Evolutionary conservation across 352 stramenopile species (phyloP).

Genomic region (Plasmopara halstedii): DNA sequence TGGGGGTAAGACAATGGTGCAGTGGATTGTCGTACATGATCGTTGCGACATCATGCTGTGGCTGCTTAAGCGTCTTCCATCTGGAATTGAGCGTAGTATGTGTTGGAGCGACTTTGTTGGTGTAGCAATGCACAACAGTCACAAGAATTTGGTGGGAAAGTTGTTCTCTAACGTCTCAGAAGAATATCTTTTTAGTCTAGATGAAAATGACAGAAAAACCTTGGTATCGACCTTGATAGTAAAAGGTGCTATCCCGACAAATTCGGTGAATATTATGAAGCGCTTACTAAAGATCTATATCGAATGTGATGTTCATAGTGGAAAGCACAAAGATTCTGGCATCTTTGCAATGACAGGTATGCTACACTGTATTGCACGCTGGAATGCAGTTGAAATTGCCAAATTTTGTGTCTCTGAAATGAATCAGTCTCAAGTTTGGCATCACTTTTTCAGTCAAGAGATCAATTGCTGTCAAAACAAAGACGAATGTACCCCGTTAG

Average conservation of each 20-base stretch:
- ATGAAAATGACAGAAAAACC: neutral
- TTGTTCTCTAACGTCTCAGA: conserved; percentile 9
- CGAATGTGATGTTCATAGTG: no score
- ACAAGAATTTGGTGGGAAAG: conserved; percentile 1
- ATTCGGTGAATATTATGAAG: conserved; percentile 5
- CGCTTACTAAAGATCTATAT: conserved; percentile 1
- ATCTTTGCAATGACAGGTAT: conserved; percentile 1
- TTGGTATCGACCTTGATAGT: conserved; percentile 8
- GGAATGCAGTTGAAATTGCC: conserved; percentile 27
- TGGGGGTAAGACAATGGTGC: conserved; percentile 12
- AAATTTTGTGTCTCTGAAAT: conserved; percentile 6
- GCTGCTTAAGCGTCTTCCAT: conserved; percentile 1
- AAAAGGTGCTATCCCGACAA: conserved; percentile 9
- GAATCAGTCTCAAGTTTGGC: conserved; percentile 2
- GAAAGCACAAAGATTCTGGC: neutral
- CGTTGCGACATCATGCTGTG: conserved; percentile 18
- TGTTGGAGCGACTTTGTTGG: conserved; percentile 14
- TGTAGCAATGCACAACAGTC: neutral
- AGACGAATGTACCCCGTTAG: conserved; percentile 19
- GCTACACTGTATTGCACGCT: conserved; percentile 20
- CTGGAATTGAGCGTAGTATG: conserved; percentile 5
- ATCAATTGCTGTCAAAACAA: conserved; percentile 1
- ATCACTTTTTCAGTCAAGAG: neutral
- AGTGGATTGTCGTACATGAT: conserved; percentile 24
- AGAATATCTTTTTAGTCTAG: conserved; percentile 4